Percentiles rank a stretch among this genome's conserved stretches.
These are phyloP conservation scores for Camelina sativa DNA, from an alignment of 345 rosid genomes.

Conservation along the genomic window DNA sequence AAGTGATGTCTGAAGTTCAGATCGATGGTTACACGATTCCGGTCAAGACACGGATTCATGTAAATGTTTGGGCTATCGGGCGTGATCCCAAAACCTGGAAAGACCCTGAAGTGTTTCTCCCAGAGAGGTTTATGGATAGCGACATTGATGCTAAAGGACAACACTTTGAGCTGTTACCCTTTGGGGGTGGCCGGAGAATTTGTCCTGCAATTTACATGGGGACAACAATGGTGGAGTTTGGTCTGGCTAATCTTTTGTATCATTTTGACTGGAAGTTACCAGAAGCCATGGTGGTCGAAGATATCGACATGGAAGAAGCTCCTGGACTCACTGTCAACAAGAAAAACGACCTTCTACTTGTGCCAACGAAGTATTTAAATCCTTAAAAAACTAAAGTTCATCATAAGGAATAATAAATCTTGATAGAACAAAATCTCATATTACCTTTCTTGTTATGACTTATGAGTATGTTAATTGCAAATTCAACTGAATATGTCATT, in stretches of 20 bases:
- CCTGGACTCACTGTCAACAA: constrained; percentile 39
- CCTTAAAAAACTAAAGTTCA: too few relatives aligned
- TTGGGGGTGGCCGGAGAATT: constrained; percentile 55
- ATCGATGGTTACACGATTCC: constrained; percentile 45
- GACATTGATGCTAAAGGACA: constrained; percentile 52
- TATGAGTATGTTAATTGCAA: too few relatives aligned
- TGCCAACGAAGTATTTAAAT: constrained; percentile 28
- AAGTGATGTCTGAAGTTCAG: constrained; percentile 45
- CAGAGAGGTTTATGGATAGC: constrained; percentile 47
- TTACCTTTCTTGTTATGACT: neutral
- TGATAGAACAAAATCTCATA: too few relatives aligned
- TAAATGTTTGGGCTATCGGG: constrained; percentile 59
- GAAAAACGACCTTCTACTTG: constrained; percentile 41
- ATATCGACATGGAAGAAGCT: constrained; percentile 50
- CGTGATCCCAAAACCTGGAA: constrained; percentile 53
- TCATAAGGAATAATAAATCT: neutral
- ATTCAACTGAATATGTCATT: too few relatives aligned
- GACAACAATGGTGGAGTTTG: constrained; percentile 39
- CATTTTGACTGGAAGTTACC: constrained; percentile 56
- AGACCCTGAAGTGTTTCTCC: constrained; percentile 45
- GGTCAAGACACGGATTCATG: constrained; percentile 46
- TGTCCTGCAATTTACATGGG: constrained; percentile 50
- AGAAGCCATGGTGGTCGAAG: constrained; percentile 35
- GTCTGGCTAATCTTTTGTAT: constrained; percentile 49
- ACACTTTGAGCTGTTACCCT: constrained; percentile 49